Base-by-base conservation (phyloP, 345 rosid genomes). In the Citrus cavaleriei region DNA sequence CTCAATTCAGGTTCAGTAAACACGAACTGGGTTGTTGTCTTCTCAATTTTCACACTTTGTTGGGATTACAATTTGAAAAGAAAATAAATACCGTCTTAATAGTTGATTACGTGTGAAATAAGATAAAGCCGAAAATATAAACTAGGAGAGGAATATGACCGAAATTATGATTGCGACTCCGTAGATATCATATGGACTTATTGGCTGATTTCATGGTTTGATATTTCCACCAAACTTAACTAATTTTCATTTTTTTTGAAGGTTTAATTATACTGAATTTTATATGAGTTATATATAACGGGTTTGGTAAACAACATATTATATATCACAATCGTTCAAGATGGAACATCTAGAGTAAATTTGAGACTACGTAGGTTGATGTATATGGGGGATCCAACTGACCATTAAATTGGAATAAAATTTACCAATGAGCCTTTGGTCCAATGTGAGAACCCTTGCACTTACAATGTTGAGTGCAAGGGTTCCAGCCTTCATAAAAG, bases 361-460 rank as follows among this genome's bases (percentile, higher is more conserved):
- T 13, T 46, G 51, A 46, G 51, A 46, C 18, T 13, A 13, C 1
- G 0, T 12, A 13, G 5, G 18, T 12, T 46, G 51, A 46, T 46
- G 18, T 46, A 12, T 46, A 46, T 1, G 51, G 51, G 51, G 18
- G 51, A 46, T 13, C 51, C 18, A 46, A 46, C 51, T 3, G 1
- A 46, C 51, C 51, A 13, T 4, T 46, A 12, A 46, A 46, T 42
- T 42, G 1, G 4, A 42, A 10, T 42, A 37, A 35, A 35, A 35
- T 35, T 35, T 42, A 32, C 4, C 0, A 30, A 30, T 30, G 32
- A 30, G 0, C 4, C 0, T 30, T 30, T 30, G 4, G 0, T 30
- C 4, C 0, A 30, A 0, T 30, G 32, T 0, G 32, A 30, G 4
- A 30, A 30, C 0, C 0, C 0, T 30, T 30, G 0, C 32, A 30